Conservation (phyloP, 2,329 filamentous ascomycete species). For the Coniochaeta hoffmannii region DNA sequence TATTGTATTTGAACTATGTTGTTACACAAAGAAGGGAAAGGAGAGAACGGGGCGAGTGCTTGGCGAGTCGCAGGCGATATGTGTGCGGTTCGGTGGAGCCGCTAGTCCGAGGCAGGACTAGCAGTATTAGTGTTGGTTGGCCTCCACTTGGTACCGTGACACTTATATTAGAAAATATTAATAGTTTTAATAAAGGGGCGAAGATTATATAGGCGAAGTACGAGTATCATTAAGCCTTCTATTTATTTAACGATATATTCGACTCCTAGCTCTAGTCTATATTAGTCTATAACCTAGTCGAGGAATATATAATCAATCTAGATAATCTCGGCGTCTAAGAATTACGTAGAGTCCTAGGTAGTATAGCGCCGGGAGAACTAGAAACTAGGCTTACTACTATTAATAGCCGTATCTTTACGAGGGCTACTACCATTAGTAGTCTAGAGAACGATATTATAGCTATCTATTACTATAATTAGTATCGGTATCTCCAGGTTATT, state of each 20-base stretch:
- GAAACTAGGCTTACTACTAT: neutral
- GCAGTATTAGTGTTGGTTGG: too few species aligned
- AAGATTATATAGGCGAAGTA: neutral
- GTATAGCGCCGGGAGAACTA: neutral
- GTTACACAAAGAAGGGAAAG: too few species aligned
- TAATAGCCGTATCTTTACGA: neutral
- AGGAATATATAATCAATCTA: too few species aligned
- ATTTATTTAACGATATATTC: neutral
- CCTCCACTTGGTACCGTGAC: too few species aligned
- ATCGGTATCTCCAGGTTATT: neutral
- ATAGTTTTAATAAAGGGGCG: neutral
- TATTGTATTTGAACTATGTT: too few species aligned
- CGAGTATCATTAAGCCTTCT: neutral
- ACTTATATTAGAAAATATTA: neutral
- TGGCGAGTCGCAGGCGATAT: too few species aligned
- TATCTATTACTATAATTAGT: neutral
- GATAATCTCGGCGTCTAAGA: neutral
- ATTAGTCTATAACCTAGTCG: neutral
- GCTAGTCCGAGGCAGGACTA: too few species aligned
- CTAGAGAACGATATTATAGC: too few species aligned
- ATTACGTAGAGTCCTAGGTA: neutral
- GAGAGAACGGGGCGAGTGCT: too few species aligned
- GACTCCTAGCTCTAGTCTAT: neutral
- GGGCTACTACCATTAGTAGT: too few species aligned
- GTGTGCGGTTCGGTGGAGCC: too few species aligned